phyloP scores from a whole-genome alignment of 805 yeast genomes.

The Suhomyces sp. region DNA sequence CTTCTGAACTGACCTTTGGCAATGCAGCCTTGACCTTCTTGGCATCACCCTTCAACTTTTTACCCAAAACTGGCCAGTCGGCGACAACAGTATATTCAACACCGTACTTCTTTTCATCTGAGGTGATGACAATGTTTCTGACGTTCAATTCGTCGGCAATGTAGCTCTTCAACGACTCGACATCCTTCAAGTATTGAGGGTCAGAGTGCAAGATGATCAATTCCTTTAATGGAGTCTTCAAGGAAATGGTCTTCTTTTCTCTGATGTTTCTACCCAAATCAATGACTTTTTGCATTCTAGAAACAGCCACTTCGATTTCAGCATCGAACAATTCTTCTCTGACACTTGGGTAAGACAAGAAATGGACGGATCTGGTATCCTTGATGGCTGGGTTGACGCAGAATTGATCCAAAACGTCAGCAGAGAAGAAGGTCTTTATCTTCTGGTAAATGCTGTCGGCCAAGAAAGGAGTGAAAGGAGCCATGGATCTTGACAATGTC shows the following conservation, averaged over 20 bases:
- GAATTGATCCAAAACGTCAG: conserved; percentile 48
- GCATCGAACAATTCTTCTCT: conserved; percentile 78
- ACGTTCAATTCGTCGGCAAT: conserved; percentile 90
- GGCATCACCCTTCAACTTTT: conserved; percentile 91
- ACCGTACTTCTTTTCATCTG: conserved; percentile 87
- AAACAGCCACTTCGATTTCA: conserved; percentile 80
- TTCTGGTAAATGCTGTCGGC: conserved; percentile 85
- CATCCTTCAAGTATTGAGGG: conserved; percentile 66
- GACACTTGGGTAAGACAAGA: conserved; percentile 84
- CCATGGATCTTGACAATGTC: conserved; percentile 92
- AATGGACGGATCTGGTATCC: conserved; percentile 86
- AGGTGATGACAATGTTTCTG: conserved; percentile 80
- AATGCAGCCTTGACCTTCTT: conserved; percentile 92
- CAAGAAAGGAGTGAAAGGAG: conserved; percentile 97
- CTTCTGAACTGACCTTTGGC: conserved; percentile 75
- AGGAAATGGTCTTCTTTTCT: conserved; percentile 89
- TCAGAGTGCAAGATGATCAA: conserved; percentile 85
- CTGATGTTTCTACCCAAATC: conserved; percentile 95
- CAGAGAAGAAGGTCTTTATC: conserved; percentile 61
- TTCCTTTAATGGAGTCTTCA: conserved; percentile 91
- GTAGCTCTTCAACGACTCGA: conserved; percentile 73
- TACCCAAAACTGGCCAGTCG: conserved; percentile 98
- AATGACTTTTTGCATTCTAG: conserved; percentile 95
- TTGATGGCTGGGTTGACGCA: conserved; percentile 41
- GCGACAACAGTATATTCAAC: conserved; percentile 94